Conservation (phyloP, 1,284 basidiomycete species). For the Cutaneotrichosporon cavernicola region DNA sequence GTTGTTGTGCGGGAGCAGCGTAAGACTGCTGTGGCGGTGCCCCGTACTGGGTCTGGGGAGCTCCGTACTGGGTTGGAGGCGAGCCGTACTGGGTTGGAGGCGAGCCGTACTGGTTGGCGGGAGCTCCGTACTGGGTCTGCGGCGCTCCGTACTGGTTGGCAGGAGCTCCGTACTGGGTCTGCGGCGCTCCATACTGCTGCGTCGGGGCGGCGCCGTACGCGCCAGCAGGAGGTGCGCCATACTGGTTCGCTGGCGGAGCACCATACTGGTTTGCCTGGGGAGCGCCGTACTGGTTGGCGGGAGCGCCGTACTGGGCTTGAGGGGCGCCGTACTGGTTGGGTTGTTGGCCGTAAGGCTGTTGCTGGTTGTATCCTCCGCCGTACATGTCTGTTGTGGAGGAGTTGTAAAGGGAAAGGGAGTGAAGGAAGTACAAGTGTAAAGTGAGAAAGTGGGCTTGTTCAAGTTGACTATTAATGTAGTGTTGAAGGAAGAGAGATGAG, state of each 20-base stretch:
- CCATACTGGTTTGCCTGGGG: slow-evolving; percentile 13
- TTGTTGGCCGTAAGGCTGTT: slow-evolving; percentile 28
- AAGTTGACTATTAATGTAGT: background rate
- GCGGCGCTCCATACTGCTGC: slow-evolving; percentile 1
- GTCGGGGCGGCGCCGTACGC: no score
- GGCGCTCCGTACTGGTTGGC: slow-evolving; percentile 8
- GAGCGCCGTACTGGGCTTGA: slow-evolving; percentile 16
- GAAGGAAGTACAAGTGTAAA: background rate
- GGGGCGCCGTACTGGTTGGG: slow-evolving; percentile 27
- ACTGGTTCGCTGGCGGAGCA: slow-evolving; percentile 16
- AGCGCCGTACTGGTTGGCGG: slow-evolving; percentile 10
- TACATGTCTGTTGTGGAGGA: slow-evolving; percentile 3
- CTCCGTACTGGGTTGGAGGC: slow-evolving; percentile 22
- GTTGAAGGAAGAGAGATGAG: background rate
- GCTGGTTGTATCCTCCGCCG: slow-evolving; percentile 15
- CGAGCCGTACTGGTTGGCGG: slow-evolving; percentile 10
- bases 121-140: slow-evolving; percentile 17
- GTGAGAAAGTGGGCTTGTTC: background rate
- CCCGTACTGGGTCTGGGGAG: slow-evolving; percentile 22
- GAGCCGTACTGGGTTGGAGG: slow-evolving; percentile 12
- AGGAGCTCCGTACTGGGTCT: slow-evolving; percentile 22
- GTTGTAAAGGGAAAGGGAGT: background rate
- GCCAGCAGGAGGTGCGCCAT: slow-evolving; percentile 17
- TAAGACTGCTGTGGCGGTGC: slow-evolving; percentile 18
- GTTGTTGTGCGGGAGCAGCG: slow-evolving; percentile 18